phyloP scores from a whole-genome alignment of 2,329 filamentous ascomycete genomes.

The Passalora sequoiae region DNA sequence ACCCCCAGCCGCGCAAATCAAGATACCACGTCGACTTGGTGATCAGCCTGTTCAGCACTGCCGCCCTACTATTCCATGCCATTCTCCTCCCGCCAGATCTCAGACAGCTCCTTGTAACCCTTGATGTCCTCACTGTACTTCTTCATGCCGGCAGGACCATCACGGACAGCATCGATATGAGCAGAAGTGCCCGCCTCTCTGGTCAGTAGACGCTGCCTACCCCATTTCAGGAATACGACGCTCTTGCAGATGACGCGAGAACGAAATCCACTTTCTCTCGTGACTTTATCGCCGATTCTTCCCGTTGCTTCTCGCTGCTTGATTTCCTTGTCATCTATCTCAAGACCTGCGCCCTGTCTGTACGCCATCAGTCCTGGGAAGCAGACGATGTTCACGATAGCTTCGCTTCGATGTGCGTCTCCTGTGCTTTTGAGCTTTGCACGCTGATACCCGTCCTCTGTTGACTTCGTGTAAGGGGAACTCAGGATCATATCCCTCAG shows the following conservation, averaged over 20 bases:
- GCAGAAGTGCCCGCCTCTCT: conserved; percentile 28
- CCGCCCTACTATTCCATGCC: too few species aligned
- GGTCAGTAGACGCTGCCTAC: conserved; percentile 28
- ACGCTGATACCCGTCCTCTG: too few species aligned
- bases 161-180: conserved; percentile 24
- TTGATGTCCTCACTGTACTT: conserved; percentile 36
- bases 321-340: conserved; percentile 19
- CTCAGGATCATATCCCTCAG: conserved; percentile 21
- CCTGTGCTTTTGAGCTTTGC: too few species aligned
- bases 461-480: conserved; percentile 23
- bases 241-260: conserved; percentile 27
- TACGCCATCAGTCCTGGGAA: conserved; percentile 28
- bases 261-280: conserved; percentile 25
- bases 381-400: conserved; percentile 29
- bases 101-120: conserved; percentile 26
- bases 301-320: conserved; percentile 12
- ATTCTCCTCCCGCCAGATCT: too few species aligned
- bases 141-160: conserved; percentile 11
- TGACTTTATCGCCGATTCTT: conserved; percentile 3
- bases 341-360: conserved; percentile 26
- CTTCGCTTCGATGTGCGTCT: too few species aligned
- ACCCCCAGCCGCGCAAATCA: too few species aligned
- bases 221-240: conserved; percentile 28
- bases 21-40: too few species aligned
- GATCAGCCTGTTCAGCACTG: too few species aligned